Evolutionary conservation across 495 filamentous ascomycete genomes (phyloP), one percentile per base, ranked within the genome.

Genomic region (Neurospora sp.): DNA sequence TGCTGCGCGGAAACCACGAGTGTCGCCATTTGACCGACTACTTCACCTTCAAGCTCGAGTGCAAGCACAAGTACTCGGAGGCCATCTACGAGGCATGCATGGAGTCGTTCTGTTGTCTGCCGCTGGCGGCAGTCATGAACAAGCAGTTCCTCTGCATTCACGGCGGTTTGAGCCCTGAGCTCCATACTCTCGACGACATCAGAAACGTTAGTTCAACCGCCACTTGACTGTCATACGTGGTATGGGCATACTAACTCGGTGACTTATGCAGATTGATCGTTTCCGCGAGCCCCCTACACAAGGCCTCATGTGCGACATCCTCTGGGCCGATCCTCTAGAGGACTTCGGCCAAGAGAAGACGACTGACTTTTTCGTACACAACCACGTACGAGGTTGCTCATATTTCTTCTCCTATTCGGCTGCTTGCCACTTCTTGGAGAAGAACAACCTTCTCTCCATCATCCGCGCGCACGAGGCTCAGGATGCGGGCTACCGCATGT

Each of bases 71-170:
- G 79, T 99, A 99, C 83, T 96, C 93, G 69, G 96, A 98, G 83
- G 88, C 88, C 75, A 90, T 99, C 73, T 99, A 99, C 81, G 96
- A 99, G 81, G 96, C 96, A 44, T 98, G 96, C 83, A 95, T 97
- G 89, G 94, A 98, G 73, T 95, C 96, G 39, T 99, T 99, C 88
- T 99, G 96, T 81, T 86, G 91, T 76, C 86, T 99, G 76, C 96
- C 96, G 68, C 86, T 99, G 80, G 96, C 96, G 74, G 96, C 96
- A 20, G 90, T 99, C 73, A 99, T 99, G 96, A 99, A 99, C 88
- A 99, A 98, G 86, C 96, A 99, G 76, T 99, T 99, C 82, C 85
- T 99, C 77, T 99, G 96, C 82, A 99, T 99, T 75, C 96, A 99
- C 80, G 96, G 96, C 75, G 96, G 96, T 69, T 85, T 99, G 74